Base-by-base conservation (phyloP, 2,329 filamentous ascomycete genomes). In the Alternaria infectoria region DNA sequence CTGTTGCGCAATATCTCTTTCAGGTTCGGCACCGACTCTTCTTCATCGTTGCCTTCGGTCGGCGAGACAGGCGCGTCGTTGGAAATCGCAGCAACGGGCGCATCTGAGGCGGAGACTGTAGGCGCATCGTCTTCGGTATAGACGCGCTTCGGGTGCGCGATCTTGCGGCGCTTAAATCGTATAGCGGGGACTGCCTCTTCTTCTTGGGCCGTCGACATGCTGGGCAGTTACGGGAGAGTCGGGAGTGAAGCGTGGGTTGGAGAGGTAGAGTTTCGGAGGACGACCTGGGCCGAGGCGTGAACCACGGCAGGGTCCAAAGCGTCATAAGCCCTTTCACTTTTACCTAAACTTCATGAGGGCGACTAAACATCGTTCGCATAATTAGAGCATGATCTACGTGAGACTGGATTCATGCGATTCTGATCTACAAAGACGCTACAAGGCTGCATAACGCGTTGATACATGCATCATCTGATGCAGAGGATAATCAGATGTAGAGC, bases 151-250 rank as follows among this genome's bases (percentile, higher is more conserved):
- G 71, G 55, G n/a, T 74, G 73, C 23, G 69, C 55, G 8, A 63
- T 64, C 51, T 78, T 79, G 54, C 76, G 76, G 17, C 75, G 74
- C 65, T 79, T 79, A 64, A 77, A 77, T 13, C 69, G 73, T 28
- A 78, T 47, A 11, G 60, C 52, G 2, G 74, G 70, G 40, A 49
- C 61, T 36, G 64, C 8, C 23, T 44, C 51, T 15, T 68, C 64
- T 19, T 67, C 64, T 51, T 73, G 67, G 15, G 59, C 45, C 23
- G 59, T 52, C 23, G 68, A 57, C 69, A 73, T 74, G 50, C 32
- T 15, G 36, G 58, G 66, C 47, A 47, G 32, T 46, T 47, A 50
- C 44, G 21, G 7, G 47, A 49, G 44, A 28, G 28, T 55, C 30
- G 54, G 54, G 62, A 30, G 36, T n/a, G 25, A 49, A 44, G 46